Evolutionary conservation across 1,139 yeast genomes (phyloP).

Genomic region (Diutina neorugosa): DNA sequence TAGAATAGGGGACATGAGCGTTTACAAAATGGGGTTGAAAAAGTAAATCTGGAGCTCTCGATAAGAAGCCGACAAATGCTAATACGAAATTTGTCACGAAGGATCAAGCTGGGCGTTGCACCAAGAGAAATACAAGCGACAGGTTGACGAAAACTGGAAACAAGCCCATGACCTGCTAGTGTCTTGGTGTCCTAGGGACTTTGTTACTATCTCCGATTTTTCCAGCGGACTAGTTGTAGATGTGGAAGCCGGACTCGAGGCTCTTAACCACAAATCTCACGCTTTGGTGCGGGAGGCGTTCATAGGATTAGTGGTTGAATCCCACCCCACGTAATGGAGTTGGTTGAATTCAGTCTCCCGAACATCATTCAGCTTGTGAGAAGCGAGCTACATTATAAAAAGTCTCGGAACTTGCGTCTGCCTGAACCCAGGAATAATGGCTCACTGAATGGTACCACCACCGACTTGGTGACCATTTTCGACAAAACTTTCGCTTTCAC

Average conservation of each 20-base stretch:
- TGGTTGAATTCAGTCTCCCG: constrained; percentile 1
- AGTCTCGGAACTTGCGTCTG: background rate
- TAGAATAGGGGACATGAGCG: background rate
- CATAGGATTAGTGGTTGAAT: background rate
- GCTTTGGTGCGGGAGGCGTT: background rate
- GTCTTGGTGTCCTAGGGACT: too few relatives aligned
- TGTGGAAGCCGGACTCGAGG: background rate
- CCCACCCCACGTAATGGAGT: background rate
- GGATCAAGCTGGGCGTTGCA: too few relatives aligned
- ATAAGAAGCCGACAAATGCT: too few relatives aligned
- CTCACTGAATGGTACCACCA: background rate
- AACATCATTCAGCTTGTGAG: background rate
- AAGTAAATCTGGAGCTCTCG: background rate
- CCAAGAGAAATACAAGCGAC: too few relatives aligned
- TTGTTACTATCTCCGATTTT: too few relatives aligned
- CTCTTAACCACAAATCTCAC: background rate
- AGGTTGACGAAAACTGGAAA: too few relatives aligned
- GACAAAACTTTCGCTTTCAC: background rate
- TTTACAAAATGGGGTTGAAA: background rate
- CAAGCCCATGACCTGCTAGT: too few relatives aligned
- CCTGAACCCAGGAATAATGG: background rate
- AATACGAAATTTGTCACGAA: too few relatives aligned
- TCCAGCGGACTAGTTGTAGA: background rate
- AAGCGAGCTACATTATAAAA: background rate
- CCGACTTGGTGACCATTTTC: background rate